Conservation (phyloP, 805 yeast genomes). For the Wickerhamiella cacticola region DNA sequence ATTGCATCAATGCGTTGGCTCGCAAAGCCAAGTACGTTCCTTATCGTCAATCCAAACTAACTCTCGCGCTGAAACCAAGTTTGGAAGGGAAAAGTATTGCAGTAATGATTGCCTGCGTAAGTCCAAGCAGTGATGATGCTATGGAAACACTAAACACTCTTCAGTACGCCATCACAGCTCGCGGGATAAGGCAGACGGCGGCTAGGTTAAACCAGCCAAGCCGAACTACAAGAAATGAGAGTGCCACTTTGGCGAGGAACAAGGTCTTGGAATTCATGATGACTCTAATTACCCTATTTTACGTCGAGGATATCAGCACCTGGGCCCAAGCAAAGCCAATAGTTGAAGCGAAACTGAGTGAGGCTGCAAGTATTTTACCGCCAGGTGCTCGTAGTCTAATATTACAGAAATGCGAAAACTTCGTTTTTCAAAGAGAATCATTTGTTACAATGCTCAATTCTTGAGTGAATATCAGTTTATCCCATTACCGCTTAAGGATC, state of each 20-base stretch:
- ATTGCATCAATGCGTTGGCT: conserved; percentile 36
- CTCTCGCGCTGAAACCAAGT: conserved; percentile 75
- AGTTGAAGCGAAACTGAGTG: not conserved
- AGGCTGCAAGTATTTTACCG: not conserved
- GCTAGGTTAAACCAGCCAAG: not conserved
- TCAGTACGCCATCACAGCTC: conserved; percentile 83
- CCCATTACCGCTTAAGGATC: too few species aligned
- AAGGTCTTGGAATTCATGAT: not conserved
- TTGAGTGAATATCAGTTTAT: too few species aligned
- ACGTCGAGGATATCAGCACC: not conserved
- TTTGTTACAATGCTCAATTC: too few species aligned
- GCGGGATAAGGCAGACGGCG: conserved; percentile 46
- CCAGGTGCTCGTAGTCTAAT: not conserved
- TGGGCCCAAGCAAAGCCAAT: not conserved
- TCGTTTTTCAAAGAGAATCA: not conserved
- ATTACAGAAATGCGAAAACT: not conserved
- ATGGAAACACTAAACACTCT: conserved; percentile 88
- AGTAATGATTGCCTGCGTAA: conserved; percentile 87
- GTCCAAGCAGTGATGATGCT: conserved; percentile 76
- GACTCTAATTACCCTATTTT: not conserved
- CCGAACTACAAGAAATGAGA: not conserved
- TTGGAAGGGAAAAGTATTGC: conserved; percentile 91
- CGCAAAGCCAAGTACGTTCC: conserved; percentile 39
- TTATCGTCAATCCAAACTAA: conserved; percentile 79
- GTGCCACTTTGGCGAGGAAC: not conserved